Evolutionary conservation across 2,329 filamentous ascomycete genomes (phyloP).

Genomic region (Purpureocillium takamizusanense): DNA sequence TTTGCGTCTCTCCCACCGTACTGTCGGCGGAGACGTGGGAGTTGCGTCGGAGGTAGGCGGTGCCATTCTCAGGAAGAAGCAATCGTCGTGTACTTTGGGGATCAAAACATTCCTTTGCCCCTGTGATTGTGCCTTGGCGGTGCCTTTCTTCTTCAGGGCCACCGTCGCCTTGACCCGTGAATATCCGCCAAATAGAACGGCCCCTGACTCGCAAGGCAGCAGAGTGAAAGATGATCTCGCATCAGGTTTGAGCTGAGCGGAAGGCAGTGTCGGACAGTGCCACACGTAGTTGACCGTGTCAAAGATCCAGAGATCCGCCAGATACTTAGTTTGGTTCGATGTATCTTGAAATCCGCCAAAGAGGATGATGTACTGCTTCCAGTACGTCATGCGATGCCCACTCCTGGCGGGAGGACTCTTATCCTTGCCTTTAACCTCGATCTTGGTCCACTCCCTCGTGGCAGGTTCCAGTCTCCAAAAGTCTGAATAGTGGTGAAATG

Average conservation of each 20-base stretch:
- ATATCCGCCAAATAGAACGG: conserved; percentile 88
- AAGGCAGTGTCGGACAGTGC: conserved; percentile 66
- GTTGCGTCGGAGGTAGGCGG: conserved; percentile 61
- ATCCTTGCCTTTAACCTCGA: conserved; percentile 71
- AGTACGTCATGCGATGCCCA: conserved; percentile 93
- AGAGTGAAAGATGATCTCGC: conserved; percentile 86
- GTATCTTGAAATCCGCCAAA: conserved; percentile 98
- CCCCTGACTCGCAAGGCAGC: conserved; percentile 81
- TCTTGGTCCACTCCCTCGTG: conserved; percentile 79
- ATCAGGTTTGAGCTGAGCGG: conserved; percentile 80
- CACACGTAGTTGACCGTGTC: conserved; percentile 82
- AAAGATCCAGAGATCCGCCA: conserved; percentile 92
- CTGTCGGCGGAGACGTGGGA: conserved; percentile 55
- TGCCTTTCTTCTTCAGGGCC: conserved; percentile 45
- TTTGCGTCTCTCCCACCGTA: conserved; percentile 91
- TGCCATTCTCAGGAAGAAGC: conserved; percentile 80
- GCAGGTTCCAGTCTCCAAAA: conserved; percentile 89
- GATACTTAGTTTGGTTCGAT: conserved; percentile 86
- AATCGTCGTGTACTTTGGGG: conserved; percentile 88
- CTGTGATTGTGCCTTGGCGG: conserved; percentile 47
- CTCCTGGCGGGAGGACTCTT: conserved; percentile 76
- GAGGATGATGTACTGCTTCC: conserved; percentile 91
- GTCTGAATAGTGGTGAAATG: conserved; percentile 98
- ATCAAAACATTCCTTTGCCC: conserved; percentile 67
- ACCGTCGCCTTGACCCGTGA: conserved; percentile 74